Evolutionary conservation across 805 yeast genomes (phyloP), one percentile per base, ranked within the genome.

Genomic region (Yamadazyma scolyti): DNA sequence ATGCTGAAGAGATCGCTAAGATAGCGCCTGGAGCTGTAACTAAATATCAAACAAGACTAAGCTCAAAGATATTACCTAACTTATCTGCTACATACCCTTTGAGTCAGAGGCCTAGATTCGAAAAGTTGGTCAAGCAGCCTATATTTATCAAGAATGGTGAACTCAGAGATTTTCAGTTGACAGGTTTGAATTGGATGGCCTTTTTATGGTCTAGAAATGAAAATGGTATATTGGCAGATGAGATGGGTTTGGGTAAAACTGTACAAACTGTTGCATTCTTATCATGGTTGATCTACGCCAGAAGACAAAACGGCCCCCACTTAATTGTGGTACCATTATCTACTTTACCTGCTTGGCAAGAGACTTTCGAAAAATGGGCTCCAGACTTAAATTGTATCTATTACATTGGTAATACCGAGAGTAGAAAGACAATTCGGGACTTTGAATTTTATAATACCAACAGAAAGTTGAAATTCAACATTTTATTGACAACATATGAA

Each of bases 141-240:
- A 70, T 79, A 9, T 93, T 82, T 51, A 80, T 93, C 43, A 88
- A 88, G 54, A 80, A 82, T 50, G 96, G 97, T 30, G 93, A 83
- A 55, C 71, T 93, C 42, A 77, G 98, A 56, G 98, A 93, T 63
- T 93, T 93, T 74, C 99, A 93, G 66, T 72, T 93, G 56, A 93
- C 98, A 0, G 99, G 99, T 34, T 73, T 93, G 40, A 93, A 93
- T 59, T 93, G 99, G 99, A 93, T 93, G 98, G 98, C 98, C 0
- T 93, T 90, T 55, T 65, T 93, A 39, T 93, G 98, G 98, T 86
- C 96, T 4, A 76, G 97, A 49, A 86, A 90, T 58, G 97, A 93
- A 62, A 93, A 93, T 57, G 97, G 98, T 34, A 93, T 93, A 30
- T 65, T 93, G 24, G 98, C 98, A 4, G 98, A 93, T 65, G 98